Percentiles rank a stretch among this genome's conserved stretches.
Evolutionary conservation across 331 rosid species (phyloP).

Genomic region (Prunus yedoensis): DNA sequence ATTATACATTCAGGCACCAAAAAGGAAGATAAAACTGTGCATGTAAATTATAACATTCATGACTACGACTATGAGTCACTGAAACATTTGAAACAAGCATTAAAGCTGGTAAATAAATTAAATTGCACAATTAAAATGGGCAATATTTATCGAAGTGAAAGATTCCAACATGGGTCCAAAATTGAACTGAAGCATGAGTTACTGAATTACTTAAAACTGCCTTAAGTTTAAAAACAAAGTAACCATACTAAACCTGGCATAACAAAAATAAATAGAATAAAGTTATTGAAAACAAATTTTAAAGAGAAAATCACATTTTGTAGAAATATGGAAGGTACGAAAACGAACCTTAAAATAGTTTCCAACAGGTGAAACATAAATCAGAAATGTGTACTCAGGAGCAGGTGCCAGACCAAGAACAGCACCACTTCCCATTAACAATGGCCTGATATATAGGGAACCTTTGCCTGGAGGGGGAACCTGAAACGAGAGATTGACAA

Average conservation of each 20-base stretch:
- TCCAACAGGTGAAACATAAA: slow-evolving; percentile 96
- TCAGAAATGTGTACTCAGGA: slow-evolving; percentile 94
- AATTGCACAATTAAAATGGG: neutral
- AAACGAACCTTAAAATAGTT: slow-evolving; percentile 84
- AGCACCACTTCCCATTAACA: slow-evolving; percentile 96
- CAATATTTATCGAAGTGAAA: neutral
- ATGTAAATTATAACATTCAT: neutral
- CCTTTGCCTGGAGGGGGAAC: slow-evolving; percentile 92
- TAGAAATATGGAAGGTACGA: slow-evolving; percentile 3
- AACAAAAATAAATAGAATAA: neutral
- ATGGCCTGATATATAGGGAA: slow-evolving; percentile 89
- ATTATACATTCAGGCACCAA: neutral
- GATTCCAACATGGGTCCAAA: neutral
- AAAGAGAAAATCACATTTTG: neutral
- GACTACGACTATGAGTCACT: neutral
- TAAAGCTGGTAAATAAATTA: neutral
- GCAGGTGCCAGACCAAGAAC: slow-evolving; percentile 98
- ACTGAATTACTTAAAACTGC: neutral
- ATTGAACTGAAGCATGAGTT: neutral
- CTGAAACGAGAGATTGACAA: slow-evolving; percentile 44
- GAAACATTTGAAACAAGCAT: neutral
- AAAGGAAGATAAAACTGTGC: neutral
- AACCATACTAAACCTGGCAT: neutral
- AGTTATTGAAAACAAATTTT: slow-evolving; percentile 6
- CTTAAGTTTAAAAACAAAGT: neutral